Evolutionary conservation across 176 grass and related monocot species (phyloP), one percentile per base, ranked within the genome.

Genomic region (Chloris gayana): DNA sequence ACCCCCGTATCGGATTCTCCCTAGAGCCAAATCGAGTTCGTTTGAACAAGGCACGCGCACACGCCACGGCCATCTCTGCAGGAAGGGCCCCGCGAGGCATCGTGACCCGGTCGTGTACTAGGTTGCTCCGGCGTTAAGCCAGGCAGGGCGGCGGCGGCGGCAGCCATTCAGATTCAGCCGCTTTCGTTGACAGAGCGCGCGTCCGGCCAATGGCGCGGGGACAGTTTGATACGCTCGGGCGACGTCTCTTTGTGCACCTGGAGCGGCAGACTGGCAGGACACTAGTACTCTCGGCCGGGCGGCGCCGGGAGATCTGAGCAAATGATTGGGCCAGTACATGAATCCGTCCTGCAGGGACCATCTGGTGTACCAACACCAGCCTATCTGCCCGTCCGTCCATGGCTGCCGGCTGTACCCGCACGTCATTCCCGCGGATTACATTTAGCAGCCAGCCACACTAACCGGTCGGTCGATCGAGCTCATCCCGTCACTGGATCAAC

Each of bases 91-190:
- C 9, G 45, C 15, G 4, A 25, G 22, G 22, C 54, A n/a, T n/a
- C n/a, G 22, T 10, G 35, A 18, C 26, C 38, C 78, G 5, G 22
- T 5, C 15, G 7, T 19, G 26, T 6, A 38, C 30, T 47, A 47
- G 45, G 47, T 41, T 65, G 75, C 44, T 71, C 65, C 2, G 73
- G 29, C 73, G 73, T 70, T 15, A 77, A 49, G 82, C 34, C 7
- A 41, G 6, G 80, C 57, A 58, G 2, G 34, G n/a, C 35, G 24
- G 35, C 74, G 9, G 73, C 19, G n/a, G n/a, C n/a, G n/a, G n/a
- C 4, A 34, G 37, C 29, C 33, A n/a, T n/a, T n/a, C n/a, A n/a
- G n/a, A n/a, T n/a, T n/a, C n/a, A 21, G 45, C 35, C 58, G 69
- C 76, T 26, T 14, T 42, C 11, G 29, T 34, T 80, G 58, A 45